These are phyloP conservation scores for Xylaria sp. DNA, from an alignment of 2,329 filamentous ascomycete species.

Conservation along the genomic window DNA sequence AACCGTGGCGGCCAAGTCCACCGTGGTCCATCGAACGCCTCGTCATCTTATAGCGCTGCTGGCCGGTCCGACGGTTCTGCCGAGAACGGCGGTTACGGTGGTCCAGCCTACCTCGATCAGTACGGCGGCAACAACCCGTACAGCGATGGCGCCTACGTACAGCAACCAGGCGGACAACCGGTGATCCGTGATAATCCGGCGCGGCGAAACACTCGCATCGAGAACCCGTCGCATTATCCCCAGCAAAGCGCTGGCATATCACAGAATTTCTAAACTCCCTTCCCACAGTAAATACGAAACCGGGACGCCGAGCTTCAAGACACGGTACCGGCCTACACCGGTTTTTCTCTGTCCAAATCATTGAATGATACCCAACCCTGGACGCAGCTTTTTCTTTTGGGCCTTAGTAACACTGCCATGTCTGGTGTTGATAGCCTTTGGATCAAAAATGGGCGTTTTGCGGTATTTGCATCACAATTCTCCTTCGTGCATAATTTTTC, in stretches of 20 bases:
- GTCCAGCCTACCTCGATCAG: constrained; percentile 59
- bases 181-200: constrained; percentile 93
- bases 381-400: constrained; percentile 11
- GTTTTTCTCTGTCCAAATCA: constrained; percentile 11
- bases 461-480: constrained; percentile 21
- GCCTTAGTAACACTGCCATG: constrained; percentile 15
- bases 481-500: constrained; percentile 24
- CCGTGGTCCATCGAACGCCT: constrained; percentile 91
- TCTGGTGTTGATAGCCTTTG: constrained; percentile 11
- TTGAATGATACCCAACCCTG: constrained; percentile 28
- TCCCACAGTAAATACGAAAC: background rate
- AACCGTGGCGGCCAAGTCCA: constrained; percentile 73
- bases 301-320: constrained; percentile 9
- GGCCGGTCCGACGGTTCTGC: constrained; percentile 71
- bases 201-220: constrained; percentile 89
- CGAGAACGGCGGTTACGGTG: constrained; percentile 55
- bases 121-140: constrained; percentile 63
- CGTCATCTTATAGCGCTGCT: constrained; percentile 88
- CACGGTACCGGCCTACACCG: background rate
- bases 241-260: constrained; percentile 94
- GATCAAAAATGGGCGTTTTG: constrained; percentile 23
- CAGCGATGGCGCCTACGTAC: constrained; percentile 45
- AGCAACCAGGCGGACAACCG: constrained; percentile 60
- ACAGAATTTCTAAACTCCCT: constrained; percentile 78
- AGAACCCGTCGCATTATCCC: constrained; percentile 85